Conservation (phyloP, 108 stramenopile genomes). For the Cylindrotheca closterium region DNA sequence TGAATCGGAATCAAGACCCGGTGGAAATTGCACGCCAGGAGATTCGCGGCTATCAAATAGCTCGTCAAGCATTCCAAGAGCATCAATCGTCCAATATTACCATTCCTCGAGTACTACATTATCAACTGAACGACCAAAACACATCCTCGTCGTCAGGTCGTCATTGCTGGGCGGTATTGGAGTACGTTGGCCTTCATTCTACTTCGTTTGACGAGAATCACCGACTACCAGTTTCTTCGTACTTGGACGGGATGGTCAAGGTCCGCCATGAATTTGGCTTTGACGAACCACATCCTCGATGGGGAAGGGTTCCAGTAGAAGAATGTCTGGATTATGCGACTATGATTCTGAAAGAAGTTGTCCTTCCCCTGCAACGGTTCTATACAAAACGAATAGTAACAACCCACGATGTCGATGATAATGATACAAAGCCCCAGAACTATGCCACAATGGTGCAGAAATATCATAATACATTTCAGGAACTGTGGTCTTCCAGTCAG, state of each 20-base stretch:
- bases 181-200: slow-evolving; percentile 40
- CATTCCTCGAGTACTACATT: slow-evolving; percentile 24
- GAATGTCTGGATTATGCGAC: slow-evolving; percentile 61
- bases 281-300: slow-evolving; percentile 86
- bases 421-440: background rate
- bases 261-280: slow-evolving; percentile 80
- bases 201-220: background rate
- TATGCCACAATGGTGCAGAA: slow-evolving; percentile 7
- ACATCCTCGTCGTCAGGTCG: too few species aligned
- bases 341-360: slow-evolving; percentile 50
- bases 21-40: slow-evolving; percentile 55
- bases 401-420: background rate
- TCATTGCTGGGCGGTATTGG: slow-evolving; percentile 59
- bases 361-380: slow-evolving; percentile 62
- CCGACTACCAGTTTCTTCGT: slow-evolving; percentile 7
- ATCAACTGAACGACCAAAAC: too few species aligned
- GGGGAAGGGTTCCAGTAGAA: slow-evolving; percentile 72
- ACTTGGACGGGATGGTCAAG: slow-evolving; percentile 58
- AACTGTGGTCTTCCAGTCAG: background rate
- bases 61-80: slow-evolving; percentile 36
- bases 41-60: slow-evolving; percentile 64
- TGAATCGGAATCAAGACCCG: slow-evolving; percentile 45
- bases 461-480: slow-evolving; percentile 5
- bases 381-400: background rate
- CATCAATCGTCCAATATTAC: slow-evolving; percentile 3